phyloP scores from a whole-genome alignment of 164 flowering plant genomes.

The Tetrastigma voinierianum region DNA sequence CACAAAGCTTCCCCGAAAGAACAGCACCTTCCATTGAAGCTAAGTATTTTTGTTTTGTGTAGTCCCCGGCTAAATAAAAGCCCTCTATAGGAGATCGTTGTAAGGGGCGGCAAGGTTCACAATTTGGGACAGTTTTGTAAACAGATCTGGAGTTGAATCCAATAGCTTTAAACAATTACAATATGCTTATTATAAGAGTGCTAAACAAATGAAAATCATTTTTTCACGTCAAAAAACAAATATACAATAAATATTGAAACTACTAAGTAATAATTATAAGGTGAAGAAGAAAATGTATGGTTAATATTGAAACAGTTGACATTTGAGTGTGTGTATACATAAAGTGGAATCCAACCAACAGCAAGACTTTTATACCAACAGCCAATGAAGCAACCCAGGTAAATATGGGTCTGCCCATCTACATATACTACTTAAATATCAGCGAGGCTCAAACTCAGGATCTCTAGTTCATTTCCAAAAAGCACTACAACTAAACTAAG shows the following conservation, averaged over 20 bases:
- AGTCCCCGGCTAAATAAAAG: conserved; percentile 93
- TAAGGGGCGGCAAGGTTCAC: conserved; percentile 92
- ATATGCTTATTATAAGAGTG: neutral
- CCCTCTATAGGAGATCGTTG: conserved; percentile 95
- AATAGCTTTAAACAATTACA: neutral
- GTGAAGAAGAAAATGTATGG: no score
- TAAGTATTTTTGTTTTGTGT: conserved; percentile 95
- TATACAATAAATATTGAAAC: neutral
- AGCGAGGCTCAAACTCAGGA: no score
- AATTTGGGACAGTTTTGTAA: conserved; percentile 84
- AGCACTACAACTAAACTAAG: no score
- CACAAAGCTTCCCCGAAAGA: conserved; percentile 95
- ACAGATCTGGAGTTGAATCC: conserved; percentile 61
- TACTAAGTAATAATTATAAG: neutral
- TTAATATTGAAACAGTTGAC: no score
- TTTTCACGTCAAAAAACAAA: neutral
- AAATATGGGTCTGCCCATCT: no score
- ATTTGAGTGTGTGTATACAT: no score
- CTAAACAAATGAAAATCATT: neutral
- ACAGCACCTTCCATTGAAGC: conserved; percentile 99
- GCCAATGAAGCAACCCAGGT: no score
- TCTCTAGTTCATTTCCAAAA: no score
- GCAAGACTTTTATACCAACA: no score
- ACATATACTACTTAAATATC: no score
- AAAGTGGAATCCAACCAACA: no score